Percentiles rank a stretch among this genome's conserved stretches.
Conservation (phyloP, 495 filamentous ascomycete species). For the Talaromyces stipitatus region DNA sequence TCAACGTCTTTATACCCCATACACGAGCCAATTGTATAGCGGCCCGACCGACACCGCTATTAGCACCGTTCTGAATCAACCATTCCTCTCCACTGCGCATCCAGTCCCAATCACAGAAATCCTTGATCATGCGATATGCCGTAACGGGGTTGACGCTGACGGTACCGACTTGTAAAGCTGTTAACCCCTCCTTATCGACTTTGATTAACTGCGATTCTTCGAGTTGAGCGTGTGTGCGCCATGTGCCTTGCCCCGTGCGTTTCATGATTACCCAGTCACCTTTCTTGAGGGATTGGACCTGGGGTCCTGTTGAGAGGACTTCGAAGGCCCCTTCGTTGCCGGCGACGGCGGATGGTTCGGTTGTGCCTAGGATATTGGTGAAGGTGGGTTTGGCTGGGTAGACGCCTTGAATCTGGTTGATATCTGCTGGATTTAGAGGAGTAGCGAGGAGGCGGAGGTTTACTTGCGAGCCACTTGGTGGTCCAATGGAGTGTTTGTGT, state of each 20-base stretch:
- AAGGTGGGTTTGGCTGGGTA: constrained; percentile 81
- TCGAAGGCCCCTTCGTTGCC: constrained; percentile 94
- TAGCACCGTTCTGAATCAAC: constrained; percentile 96
- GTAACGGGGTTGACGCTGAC: constrained; percentile 88
- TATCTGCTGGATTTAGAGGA: constrained; percentile 94
- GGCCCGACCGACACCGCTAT: constrained; percentile 80
- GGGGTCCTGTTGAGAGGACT: constrained; percentile 57
- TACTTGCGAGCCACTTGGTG: constrained; percentile 52
- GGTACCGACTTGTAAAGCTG: constrained; percentile 67
- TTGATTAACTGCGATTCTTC: constrained; percentile 55
- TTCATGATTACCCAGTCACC: constrained; percentile 94
- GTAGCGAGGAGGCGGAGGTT: constrained; percentile 73
- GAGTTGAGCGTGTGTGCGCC: constrained; percentile 82
- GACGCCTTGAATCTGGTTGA: constrained; percentile 95
- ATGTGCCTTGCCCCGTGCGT: constrained; percentile 74
- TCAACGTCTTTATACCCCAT: constrained; percentile 85
- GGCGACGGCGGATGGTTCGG: constrained; percentile 61
- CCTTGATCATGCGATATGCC: constrained; percentile 84
- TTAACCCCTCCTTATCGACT: constrained; percentile 62
- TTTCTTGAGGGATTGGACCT: constrained; percentile 45
- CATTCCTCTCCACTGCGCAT: constrained; percentile 53
- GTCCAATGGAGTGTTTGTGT: constrained; percentile 75
- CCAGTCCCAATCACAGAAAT: constrained; percentile 59
- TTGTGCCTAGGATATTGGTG: constrained; percentile 62
- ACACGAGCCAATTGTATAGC: constrained; percentile 75